Conservation (phyloP, 208 protist species). For the Leishmania tropica region DNA sequence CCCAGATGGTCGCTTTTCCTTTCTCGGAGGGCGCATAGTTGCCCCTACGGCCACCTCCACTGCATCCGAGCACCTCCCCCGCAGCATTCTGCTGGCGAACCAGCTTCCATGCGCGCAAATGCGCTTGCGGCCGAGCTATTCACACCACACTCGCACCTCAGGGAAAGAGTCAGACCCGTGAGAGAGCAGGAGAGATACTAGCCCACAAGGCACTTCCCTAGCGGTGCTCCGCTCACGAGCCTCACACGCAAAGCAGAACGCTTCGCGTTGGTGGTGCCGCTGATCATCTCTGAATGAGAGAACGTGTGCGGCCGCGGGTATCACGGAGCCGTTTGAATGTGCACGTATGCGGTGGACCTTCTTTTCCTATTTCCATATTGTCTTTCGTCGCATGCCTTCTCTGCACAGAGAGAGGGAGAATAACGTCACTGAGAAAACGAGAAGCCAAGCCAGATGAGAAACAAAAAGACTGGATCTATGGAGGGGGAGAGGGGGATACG, state of each 20-base stretch:
- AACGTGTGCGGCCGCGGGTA: background rate
- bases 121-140: background rate
- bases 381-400: background rate
- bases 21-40: background rate
- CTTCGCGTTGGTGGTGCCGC: background rate
- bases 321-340: background rate
- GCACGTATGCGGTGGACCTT: background rate
- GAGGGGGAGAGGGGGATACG: background rate
- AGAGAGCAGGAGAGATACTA: background rate
- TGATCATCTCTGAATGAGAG: background rate
- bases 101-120: background rate
- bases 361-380: background rate
- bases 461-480: slow-evolving; percentile 27
- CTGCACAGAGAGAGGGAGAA: background rate
- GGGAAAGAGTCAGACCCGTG: background rate
- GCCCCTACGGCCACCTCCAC: background rate
- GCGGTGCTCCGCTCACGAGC: background rate
- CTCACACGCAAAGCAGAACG: background rate
- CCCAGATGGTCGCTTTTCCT: background rate
- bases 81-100: background rate
- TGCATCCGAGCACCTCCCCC: background rate
- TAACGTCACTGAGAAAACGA: slow-evolving; percentile 17
- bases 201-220: background rate
- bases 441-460: slow-evolving; percentile 1
- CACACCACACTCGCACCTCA: background rate